These are phyloP conservation scores for Erigeron philadelphicus DNA, from an alignment of 140 eudicot species.

Conservation along the genomic window DNA sequence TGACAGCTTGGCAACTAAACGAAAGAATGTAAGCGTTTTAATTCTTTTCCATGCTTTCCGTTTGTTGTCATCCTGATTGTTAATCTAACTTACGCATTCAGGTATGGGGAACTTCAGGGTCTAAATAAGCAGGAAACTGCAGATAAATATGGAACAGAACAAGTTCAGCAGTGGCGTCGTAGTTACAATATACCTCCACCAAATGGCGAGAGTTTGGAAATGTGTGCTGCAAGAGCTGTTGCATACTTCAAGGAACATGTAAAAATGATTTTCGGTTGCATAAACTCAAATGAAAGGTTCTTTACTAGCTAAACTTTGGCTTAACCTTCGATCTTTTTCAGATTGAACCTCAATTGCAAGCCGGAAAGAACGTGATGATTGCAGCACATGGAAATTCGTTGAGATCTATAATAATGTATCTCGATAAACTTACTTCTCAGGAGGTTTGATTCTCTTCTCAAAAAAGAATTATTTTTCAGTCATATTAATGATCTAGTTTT, in stretches of 20 bases:
- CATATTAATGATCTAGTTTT: no score
- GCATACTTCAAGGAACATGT: constrained; percentile 79
- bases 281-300: not conserved
- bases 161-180: constrained; percentile 93
- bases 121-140: constrained; percentile 95
- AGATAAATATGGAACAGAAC: constrained; percentile 80
- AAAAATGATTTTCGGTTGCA: constrained; percentile 11
- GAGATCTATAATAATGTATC: constrained; percentile 96
- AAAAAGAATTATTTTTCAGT: no score
- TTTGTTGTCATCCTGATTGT: not conserved
- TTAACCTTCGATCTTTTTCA: constrained; percentile 16
- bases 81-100: not conserved
- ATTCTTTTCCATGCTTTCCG: not conserved
- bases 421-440: constrained; percentile 80
- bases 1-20: no score
- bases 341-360: constrained; percentile 78
- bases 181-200: constrained; percentile 97
- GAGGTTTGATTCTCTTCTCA: constrained; percentile 40
- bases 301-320: not conserved
- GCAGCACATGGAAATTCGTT: constrained; percentile 97
- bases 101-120: constrained; percentile 98
- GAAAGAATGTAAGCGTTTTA: not conserved
- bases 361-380: constrained; percentile 87
- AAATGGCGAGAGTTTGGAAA: constrained; percentile 94
- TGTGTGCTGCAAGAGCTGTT: constrained; percentile 97